phyloP scores from a whole-genome alignment of 768 basidiomycete genomes.

The Mrakia gelida region DNA sequence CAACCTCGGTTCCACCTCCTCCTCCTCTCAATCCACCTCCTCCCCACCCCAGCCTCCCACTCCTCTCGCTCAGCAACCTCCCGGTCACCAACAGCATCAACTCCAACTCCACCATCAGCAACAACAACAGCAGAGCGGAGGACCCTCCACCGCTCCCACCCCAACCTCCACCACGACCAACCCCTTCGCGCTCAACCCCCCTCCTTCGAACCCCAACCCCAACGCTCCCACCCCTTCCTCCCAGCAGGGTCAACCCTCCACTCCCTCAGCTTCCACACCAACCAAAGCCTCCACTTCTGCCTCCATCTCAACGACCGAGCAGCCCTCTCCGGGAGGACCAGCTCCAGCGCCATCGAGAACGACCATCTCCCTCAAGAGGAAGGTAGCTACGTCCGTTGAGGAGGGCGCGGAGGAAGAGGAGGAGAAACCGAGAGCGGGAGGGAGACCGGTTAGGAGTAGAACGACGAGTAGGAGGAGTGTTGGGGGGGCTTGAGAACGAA shows the following conservation, averaged over 20 bases:
- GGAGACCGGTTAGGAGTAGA: not conserved
- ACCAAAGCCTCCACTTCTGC: not conserved
- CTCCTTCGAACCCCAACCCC: no score
- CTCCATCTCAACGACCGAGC: no score
- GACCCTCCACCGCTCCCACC: not conserved
- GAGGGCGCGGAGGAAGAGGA: not conserved
- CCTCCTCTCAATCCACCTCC: not conserved
- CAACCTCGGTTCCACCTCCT: not conserved
- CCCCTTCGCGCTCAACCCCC: no score
- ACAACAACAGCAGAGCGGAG: not conserved
- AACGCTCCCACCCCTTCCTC: no score
- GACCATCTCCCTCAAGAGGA: not conserved
- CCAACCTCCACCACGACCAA: no score
- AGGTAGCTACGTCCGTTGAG: not conserved
- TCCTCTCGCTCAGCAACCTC: not conserved
- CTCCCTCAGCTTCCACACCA: not conserved
- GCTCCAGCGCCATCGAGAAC: not conserved
- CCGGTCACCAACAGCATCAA: not conserved
- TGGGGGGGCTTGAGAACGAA: not conserved
- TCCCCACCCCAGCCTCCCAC: not conserved
- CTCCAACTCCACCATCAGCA: not conserved
- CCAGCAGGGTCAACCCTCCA: no score
- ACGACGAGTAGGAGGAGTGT: not conserved
- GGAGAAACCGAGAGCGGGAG: not conserved
- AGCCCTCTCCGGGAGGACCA: not conserved